Evolutionary conservation across 305 asterid genomes (phyloP).

Genomic region (Rubia tinctorum): DNA sequence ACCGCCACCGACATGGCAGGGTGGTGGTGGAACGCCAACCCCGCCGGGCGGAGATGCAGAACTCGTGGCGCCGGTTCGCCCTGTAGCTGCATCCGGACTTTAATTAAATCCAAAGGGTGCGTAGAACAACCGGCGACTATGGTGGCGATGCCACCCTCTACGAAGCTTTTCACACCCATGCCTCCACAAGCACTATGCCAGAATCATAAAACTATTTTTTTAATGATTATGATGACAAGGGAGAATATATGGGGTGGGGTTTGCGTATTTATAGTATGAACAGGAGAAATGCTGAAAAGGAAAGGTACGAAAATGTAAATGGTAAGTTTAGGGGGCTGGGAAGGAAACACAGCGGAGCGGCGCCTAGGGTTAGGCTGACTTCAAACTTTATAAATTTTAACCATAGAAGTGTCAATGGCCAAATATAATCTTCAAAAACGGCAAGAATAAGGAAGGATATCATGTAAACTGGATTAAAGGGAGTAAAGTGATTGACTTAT

Average conservation of each 20-base stretch:
- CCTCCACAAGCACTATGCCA: not conserved
- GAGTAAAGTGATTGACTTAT: no score
- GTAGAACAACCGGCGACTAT: constrained; percentile 33
- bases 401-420: no score
- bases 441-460: no score
- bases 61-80: constrained; percentile 23
- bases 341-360: constrained; percentile 1
- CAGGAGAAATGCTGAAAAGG: not conserved
- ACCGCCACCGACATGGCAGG: not conserved
- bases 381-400: no score
- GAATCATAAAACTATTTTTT: no score
- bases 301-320: no score
- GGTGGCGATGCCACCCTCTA: constrained; percentile 32
- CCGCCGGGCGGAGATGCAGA: constrained; percentile 14
- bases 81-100: constrained; percentile 36
- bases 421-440: no score
- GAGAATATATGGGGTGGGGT: not conserved
- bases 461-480: no score
- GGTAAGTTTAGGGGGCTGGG: not conserved
- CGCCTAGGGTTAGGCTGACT: constrained; percentile 6
- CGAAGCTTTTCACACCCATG: constrained; percentile 33
- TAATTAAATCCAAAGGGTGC: constrained; percentile 31
- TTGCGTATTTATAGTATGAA: not conserved
- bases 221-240: not conserved
- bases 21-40: no score